These are phyloP conservation scores for Hypoxylon sp. DNA, from an alignment of 2,329 filamentous ascomycete genomes.

Conservation along the genomic window DNA sequence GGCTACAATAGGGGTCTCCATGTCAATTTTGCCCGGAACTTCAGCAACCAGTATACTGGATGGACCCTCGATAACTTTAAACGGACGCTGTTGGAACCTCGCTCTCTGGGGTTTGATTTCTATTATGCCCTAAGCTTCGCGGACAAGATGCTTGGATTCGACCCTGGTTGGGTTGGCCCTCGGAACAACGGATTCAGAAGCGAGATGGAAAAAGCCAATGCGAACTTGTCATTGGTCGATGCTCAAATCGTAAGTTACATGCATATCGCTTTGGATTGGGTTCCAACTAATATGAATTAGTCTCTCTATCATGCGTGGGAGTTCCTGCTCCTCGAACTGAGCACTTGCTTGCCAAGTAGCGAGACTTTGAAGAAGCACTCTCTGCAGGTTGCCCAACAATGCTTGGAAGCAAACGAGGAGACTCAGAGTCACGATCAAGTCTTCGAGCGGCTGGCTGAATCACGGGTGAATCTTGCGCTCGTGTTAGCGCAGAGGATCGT, in stretches of 20 bases:
- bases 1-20: constrained; percentile 91
- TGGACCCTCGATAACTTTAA: constrained; percentile 84
- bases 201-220: constrained; percentile 88
- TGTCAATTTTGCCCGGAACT: constrained; percentile 85
- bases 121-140: constrained; percentile 87
- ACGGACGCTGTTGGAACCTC: constrained; percentile 74
- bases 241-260: constrained; percentile 77
- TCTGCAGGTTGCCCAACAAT: constrained; percentile 80
- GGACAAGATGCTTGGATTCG: constrained; percentile 79
- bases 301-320: constrained; percentile 91
- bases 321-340: constrained; percentile 85
- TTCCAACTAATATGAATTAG: constrained; percentile 58
- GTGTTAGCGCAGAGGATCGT: constrained; percentile 85
- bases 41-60: constrained; percentile 80
- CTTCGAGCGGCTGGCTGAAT: constrained; percentile 82
- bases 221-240: constrained; percentile 91
- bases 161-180: constrained; percentile 80
- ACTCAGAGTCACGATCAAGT: constrained; percentile 80
- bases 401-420: constrained; percentile 81
- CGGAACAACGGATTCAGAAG: constrained; percentile 79
- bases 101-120: constrained; percentile 79
- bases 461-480: constrained; percentile 83
- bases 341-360: constrained; percentile 68
- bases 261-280: neutral
- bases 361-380: constrained; percentile 74